Conservation (phyloP, 2,329 filamentous ascomycete genomes). For the Exophiala mesophila region DNA sequence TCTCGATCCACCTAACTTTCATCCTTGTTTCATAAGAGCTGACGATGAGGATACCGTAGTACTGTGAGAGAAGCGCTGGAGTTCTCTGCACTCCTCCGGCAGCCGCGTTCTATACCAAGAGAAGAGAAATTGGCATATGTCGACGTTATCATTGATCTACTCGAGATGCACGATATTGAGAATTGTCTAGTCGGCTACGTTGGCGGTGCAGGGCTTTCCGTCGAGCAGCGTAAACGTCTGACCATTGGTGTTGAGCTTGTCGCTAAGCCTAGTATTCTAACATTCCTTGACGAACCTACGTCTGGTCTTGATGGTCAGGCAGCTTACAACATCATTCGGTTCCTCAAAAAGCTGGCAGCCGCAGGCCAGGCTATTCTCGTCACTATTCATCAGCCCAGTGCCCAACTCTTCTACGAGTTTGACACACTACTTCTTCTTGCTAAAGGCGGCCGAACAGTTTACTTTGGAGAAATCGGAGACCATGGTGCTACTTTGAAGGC, state of each 20-base stretch:
- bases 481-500: slow-evolving; percentile 58
- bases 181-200: slow-evolving; percentile 62
- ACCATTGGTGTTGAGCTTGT: slow-evolving; percentile 70
- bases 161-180: slow-evolving; percentile 61
- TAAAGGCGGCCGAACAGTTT: slow-evolving; percentile 62
- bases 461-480: slow-evolving; percentile 64
- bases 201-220: slow-evolving; percentile 44
- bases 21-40: slow-evolving; percentile 34
- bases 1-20: background rate
- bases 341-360: slow-evolving; percentile 59
- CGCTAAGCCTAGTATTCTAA: slow-evolving; percentile 59
- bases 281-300: slow-evolving; percentile 67
- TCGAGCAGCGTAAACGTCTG: slow-evolving; percentile 66
- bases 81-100: slow-evolving; percentile 62
- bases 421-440: slow-evolving; percentile 64
- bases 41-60: slow-evolving; percentile 35
- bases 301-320: slow-evolving; percentile 63
- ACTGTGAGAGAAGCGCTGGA: slow-evolving; percentile 64
- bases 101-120: slow-evolving; percentile 48
- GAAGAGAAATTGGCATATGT: slow-evolving; percentile 63
- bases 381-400: slow-evolving; percentile 65
- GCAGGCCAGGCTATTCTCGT: slow-evolving; percentile 65
- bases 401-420: slow-evolving; percentile 62
- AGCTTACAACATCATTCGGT: slow-evolving; percentile 60
- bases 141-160: slow-evolving; percentile 58